phyloP scores from a whole-genome alignment of 2,329 filamentous ascomycete species.

The Beauveria sp. region DNA sequence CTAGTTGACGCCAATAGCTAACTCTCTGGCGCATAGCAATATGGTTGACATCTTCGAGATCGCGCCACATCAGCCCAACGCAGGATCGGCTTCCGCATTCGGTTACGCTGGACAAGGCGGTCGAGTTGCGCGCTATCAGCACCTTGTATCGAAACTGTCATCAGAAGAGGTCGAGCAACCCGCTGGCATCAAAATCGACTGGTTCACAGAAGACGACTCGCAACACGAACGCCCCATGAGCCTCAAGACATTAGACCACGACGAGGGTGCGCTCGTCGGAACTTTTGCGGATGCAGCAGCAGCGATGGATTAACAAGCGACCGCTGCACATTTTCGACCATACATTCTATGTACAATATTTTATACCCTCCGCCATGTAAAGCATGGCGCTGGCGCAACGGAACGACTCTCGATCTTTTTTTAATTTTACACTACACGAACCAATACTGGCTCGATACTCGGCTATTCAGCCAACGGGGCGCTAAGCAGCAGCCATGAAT shows the following conservation, averaged over 20 bases:
- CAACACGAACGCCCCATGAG: constrained; percentile 29
- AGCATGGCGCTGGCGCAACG: constrained; percentile 1
- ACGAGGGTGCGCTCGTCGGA: constrained; percentile 42
- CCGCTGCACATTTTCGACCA: background rate
- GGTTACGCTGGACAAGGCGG: constrained; percentile 48
- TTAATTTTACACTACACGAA: constrained; percentile 1
- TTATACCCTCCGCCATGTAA: constrained; percentile 4
- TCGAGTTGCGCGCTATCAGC: constrained; percentile 51
- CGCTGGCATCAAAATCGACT: constrained; percentile 45
- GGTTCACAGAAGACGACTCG: constrained; percentile 45
- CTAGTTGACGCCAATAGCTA: background rate
- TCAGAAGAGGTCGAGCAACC: constrained; percentile 32
- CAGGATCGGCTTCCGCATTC: constrained; percentile 32
- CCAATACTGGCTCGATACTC: background rate
- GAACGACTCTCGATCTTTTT: background rate
- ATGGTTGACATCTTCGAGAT: constrained; percentile 63
- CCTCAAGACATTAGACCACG: constrained; percentile 26
- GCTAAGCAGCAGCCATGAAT: background rate
- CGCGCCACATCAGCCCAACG: constrained; percentile 40
- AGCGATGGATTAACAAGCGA: constrained; percentile 33
- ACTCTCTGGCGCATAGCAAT: constrained; percentile 37
- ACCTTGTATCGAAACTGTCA: constrained; percentile 52
- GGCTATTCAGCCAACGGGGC: background rate
- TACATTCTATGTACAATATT: constrained; percentile 7
- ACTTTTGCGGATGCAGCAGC: constrained; percentile 54